phyloP scores from a whole-genome alignment of 345 rosid species.

The Salix viminalis region DNA sequence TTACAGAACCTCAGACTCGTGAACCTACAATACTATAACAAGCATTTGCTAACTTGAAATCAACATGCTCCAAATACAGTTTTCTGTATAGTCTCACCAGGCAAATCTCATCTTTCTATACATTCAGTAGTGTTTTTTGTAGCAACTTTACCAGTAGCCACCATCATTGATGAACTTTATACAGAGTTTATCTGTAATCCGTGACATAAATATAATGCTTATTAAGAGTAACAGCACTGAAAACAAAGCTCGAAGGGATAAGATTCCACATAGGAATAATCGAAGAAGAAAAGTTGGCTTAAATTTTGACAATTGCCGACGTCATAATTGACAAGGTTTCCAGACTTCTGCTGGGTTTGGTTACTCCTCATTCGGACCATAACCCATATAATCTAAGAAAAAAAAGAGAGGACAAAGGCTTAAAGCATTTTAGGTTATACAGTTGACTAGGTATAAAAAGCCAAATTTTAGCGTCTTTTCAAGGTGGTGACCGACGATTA shows the following conservation, averaged over 20 bases:
- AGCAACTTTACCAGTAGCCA: too few relatives aligned
- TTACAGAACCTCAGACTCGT: too few relatives aligned
- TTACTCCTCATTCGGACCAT: too few relatives aligned
- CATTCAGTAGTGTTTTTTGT: neutral
- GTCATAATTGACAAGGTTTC: conserved; percentile 22
- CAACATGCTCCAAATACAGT: neutral
- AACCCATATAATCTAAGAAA: too few relatives aligned
- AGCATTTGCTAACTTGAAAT: neutral
- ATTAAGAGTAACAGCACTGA: neutral
- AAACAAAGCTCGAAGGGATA: neutral
- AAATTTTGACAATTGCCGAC: neutral
- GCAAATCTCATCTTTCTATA: neutral
- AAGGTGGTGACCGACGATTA: too few relatives aligned
- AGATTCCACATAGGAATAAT: neutral
- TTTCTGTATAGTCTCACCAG: neutral
- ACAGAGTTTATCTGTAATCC: conserved; percentile 20
- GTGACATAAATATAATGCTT: conserved; percentile 1
- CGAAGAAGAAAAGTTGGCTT: neutral
- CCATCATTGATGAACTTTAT: conserved; percentile 15
- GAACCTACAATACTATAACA: neutral
- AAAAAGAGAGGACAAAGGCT: too few relatives aligned
- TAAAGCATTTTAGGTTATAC: too few relatives aligned
- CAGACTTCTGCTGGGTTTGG: neutral
- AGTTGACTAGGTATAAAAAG: too few relatives aligned
- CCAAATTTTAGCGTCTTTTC: too few relatives aligned